A percentile compares a stretch with the other conserved stretches of the same genome.
These are phyloP conservation scores for Tuber indicum DNA, from an alignment of 495 filamentous ascomycete species.

Conservation along the genomic window DNA sequence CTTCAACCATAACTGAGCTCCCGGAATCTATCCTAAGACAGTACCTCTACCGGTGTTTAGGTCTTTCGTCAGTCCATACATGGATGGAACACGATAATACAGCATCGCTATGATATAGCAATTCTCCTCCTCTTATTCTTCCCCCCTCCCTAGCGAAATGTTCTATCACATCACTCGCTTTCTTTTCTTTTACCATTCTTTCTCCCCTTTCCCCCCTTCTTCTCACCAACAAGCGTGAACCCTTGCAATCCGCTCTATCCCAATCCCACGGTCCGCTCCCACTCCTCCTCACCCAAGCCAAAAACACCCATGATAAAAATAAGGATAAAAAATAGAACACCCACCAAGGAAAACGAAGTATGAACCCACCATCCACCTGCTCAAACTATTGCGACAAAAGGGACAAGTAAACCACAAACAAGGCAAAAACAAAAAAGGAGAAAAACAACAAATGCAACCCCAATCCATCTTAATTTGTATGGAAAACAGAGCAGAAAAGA, in stretches of 20 bases:
- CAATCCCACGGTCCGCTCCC: not conserved
- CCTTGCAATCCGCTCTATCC: not conserved
- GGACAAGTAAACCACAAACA: not conserved
- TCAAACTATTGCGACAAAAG: not conserved
- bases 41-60: slow-evolving; percentile 1
- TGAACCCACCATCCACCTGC: not conserved
- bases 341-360: not conserved
- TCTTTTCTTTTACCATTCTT: not conserved
- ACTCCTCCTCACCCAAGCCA: not conserved
- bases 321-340: not conserved
- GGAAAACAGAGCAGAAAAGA: not conserved
- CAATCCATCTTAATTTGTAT: not conserved
- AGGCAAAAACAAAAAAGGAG: not conserved
- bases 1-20: not conserved
- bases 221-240: not conserved
- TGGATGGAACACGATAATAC: not conserved
- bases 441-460: not conserved
- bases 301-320: not conserved
- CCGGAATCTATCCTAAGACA: not conserved
- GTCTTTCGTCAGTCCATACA: not conserved
- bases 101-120: slow-evolving; percentile 1
- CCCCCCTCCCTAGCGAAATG: not conserved
- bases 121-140: not conserved
- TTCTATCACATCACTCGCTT: not conserved
- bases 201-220: not conserved